Evolutionary conservation across 495 filamentous ascomycete genomes (phyloP).

Genomic region (Parmelia sp.): DNA sequence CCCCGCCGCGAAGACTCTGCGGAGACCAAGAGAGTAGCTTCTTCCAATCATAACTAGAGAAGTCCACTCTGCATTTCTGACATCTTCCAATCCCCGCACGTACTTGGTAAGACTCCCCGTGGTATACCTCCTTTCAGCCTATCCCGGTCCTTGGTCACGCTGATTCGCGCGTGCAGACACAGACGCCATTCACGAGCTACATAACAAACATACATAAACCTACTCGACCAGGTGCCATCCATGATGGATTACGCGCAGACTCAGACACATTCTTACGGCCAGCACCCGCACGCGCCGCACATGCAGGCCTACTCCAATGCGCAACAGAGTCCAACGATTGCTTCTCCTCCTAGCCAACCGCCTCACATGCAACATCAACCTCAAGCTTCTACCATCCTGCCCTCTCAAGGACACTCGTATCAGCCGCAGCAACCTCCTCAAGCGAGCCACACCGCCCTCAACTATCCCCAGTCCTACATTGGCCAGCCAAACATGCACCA

Average conservation of each 20-base stretch:
- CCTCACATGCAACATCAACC: conserved; percentile 47
- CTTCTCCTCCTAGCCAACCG: conserved; percentile 48
- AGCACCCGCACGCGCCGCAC: conserved; percentile 50
- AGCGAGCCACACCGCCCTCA: conserved; percentile 38
- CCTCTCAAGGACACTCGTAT: conserved; percentile 49
- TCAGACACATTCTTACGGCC: conserved; percentile 47
- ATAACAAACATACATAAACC: conserved; percentile 16
- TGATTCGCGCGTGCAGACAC: conserved; percentile 19
- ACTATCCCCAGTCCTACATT: conserved; percentile 48
- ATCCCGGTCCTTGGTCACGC: conserved; percentile 17
- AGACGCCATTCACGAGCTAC: conserved; percentile 21
- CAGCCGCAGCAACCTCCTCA: conserved; percentile 40
- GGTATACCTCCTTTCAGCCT: conserved; percentile 14
- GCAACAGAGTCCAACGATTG: conserved; percentile 45
- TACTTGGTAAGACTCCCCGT: conserved; percentile 20
- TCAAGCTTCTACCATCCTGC: conserved; percentile 49
- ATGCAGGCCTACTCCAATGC: conserved; percentile 45
- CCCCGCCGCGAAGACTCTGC: conserved; percentile 17
- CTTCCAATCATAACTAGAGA: conserved; percentile 27
- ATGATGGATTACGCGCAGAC: conserved; percentile 54
- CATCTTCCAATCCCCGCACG: conserved; percentile 16
- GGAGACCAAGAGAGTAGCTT: conserved; percentile 14
- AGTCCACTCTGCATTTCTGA: conserved; percentile 9
- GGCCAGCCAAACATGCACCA: conserved; percentile 41
- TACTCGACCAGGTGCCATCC: conserved; percentile 19